Base-by-base conservation (phyloP, 129 eudicot genomes). In the Ambrosia trifida region DNA sequence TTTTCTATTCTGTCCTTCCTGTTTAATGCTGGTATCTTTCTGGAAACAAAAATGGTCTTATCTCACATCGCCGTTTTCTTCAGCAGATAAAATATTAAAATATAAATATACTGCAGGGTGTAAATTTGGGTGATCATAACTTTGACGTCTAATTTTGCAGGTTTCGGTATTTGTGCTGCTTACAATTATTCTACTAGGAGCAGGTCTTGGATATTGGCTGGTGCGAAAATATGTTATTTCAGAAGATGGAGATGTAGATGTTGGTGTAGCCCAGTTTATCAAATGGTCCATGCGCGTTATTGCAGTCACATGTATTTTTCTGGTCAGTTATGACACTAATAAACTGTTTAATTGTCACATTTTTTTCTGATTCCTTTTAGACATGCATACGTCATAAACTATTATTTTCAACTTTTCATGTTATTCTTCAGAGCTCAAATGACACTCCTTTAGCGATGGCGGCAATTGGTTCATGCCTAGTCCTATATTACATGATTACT, bases 251-350 rank as follows among this genome's bases (percentile, higher is more conserved):
- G 81, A 79, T 44, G 91, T 91, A 38, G 92, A 91, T 59, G 85
- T 70, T 80, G 92, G 95, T 3, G 73, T 93, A n/a, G 96, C 95
- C 66, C 88, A 83, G 62, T 93, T 93, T 71, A 90, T 93, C 69
- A 89, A 85, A 80, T 92, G 98, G 98, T 84, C 95, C 56, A 81
- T 92, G 79, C 91, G 89, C 1, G 68, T 85, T 38, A 60, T 93
- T 75, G 90, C 91, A 3, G 78, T 82, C 72, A 87, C 95, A 66
- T 87, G 82, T 69, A 83, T 89, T 44, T 72, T 87, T 61, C 90
- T 83, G 95, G 98, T 93, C 51, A 35, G 54, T 33, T 76, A 44
- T 18, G 40, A 11, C 65, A 35, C 58, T 68, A 24, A 11, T 68
- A 18, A 69, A 7, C 19, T 51, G 17, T 7, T 28, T 31, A 31